Evolutionary conservation across 2,329 filamentous ascomycete genomes (phyloP), one percentile per base, ranked within the genome.

Genomic region (Pyrenophora graminea): DNA sequence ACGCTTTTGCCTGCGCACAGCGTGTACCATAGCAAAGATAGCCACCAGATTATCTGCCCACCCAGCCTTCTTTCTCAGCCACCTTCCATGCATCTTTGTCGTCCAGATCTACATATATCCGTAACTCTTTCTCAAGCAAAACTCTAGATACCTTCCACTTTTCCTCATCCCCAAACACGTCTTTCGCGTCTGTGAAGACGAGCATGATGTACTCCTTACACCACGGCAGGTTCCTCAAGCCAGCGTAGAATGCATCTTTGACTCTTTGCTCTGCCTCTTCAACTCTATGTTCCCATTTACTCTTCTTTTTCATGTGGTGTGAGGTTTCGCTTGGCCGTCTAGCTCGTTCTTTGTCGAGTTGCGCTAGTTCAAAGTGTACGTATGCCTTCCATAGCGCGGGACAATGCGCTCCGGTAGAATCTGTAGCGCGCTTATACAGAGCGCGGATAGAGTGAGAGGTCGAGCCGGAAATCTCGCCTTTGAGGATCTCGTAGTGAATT

Each of bases 181-280:
- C 32, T 53, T 59, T 33, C 76, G 47, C 48, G 38, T 75, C 53
- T 6, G 55, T 74, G 50, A 88, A 84, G 0, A 81, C 85, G 21
- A 81, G 52, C 71, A 88, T 76, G 37, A 84, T 72, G 40, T 85
- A 77, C 32, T 80, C 77, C 66, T 88, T 88, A 1, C 77, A 80
- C 85, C 85, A 88, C 0, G 86, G 86, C 62, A 85, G 78, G 13
- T 76, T 73, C 37, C 78, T 74, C 55, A 88, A 61, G 0, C 82
- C 84, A 30, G 80, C 74, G 51, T 83, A 81, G 60, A 83, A 83
- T 0, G 83, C 75, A 1, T 78, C 73, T 55, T 79, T 83, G 3
- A 79, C 78, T 42, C 74, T 71, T 3, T 56, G 51, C 6, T 78
- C 69, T 7, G 74, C 68, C 3, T 71, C 70, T 5, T 62, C 55